Evolutionary conservation across 2,329 filamentous ascomycete genomes (phyloP).

Genomic region (Fusarium sp.): DNA sequence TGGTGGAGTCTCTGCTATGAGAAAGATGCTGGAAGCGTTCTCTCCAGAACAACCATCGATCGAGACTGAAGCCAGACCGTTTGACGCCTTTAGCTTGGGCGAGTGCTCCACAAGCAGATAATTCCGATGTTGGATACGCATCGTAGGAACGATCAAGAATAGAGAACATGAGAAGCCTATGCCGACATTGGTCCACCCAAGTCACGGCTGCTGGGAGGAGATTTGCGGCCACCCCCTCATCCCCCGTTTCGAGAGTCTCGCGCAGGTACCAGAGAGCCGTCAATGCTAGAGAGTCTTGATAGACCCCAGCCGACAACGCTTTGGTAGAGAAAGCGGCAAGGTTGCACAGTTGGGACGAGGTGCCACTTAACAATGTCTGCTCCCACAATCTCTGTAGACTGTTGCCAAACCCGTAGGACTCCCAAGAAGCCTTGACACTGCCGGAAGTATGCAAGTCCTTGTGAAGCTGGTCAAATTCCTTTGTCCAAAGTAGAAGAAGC

Average conservation of each 20-base stretch:
- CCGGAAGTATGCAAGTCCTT: not conserved
- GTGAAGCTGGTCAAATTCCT: not conserved
- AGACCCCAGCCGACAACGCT: not conserved
- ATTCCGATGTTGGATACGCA: rapidly evolving
- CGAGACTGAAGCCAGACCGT: not conserved
- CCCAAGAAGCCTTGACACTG: not conserved
- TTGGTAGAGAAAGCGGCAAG: slow-evolving; percentile 18
- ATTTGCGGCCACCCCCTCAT: not conserved
- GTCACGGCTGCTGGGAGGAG: not conserved
- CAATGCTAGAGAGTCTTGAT: not conserved
- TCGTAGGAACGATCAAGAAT: not conserved
- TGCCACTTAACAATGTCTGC: not conserved
- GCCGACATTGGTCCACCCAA: not conserved
- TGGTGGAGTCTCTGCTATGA: not conserved
- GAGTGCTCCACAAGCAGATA: not conserved
- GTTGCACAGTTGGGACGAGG: not conserved
- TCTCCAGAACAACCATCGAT: slow-evolving; percentile 10
- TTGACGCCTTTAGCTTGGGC: not conserved
- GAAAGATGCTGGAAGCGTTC: not conserved
- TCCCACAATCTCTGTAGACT: slow-evolving; percentile 5
- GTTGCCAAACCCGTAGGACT: slow-evolving; percentile 7
- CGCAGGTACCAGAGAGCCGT: slow-evolving; percentile 2
- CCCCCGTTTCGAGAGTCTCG: not conserved
- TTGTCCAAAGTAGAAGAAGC: slow-evolving; percentile 1
- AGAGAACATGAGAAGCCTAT: not conserved